These are phyloP conservation scores for Boletus eberwhitei DNA, from an alignment of 768 basidiomycete species.

Conservation along the genomic window DNA sequence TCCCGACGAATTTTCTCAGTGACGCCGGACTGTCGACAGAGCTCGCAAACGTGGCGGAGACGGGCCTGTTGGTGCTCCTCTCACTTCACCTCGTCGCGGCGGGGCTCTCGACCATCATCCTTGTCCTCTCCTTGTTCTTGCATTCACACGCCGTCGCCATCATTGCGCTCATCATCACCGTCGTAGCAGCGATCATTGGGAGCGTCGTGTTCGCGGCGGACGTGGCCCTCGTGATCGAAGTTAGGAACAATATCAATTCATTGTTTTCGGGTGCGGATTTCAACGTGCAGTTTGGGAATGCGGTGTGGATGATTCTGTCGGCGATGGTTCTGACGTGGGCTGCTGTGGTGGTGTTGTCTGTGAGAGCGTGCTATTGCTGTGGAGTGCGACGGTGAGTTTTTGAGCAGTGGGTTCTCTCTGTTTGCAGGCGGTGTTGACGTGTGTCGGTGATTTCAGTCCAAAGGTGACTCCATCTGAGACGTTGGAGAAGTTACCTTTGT, in stretches of 20 bases:
- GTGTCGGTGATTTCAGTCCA: conserved; percentile 3
- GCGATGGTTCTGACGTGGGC: conserved; percentile 57
- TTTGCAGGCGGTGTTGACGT: conserved; percentile 4
- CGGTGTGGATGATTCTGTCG: conserved; percentile 66
- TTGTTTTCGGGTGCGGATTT: conserved; percentile 40
- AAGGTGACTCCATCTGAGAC: not conserved
- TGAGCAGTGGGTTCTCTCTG: too few relatives aligned
- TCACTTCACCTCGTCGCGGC: conserved; percentile 68
- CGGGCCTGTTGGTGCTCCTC: conserved; percentile 51
- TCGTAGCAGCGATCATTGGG: conserved; percentile 53
- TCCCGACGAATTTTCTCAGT: conserved; percentile 45
- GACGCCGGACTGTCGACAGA: conserved; percentile 42
- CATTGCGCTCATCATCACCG: conserved; percentile 53
- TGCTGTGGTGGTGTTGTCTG: conserved; percentile 57
- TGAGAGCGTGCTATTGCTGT: conserved; percentile 64
- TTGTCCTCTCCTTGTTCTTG: conserved; percentile 56
- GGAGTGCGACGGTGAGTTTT: conserved; percentile 47
- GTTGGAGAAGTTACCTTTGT: not conserved
- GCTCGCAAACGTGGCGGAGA: conserved; percentile 47
- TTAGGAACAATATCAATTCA: conserved; percentile 40
- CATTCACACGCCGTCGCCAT: conserved; percentile 54
- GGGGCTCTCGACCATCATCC: conserved; percentile 52
- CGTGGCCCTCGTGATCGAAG: conserved; percentile 55
- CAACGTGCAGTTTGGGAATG: conserved; percentile 58
- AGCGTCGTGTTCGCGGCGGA: conserved; percentile 60